Conservation (phyloP, 306 rosid species). For the Rosa lucieae region DNA sequence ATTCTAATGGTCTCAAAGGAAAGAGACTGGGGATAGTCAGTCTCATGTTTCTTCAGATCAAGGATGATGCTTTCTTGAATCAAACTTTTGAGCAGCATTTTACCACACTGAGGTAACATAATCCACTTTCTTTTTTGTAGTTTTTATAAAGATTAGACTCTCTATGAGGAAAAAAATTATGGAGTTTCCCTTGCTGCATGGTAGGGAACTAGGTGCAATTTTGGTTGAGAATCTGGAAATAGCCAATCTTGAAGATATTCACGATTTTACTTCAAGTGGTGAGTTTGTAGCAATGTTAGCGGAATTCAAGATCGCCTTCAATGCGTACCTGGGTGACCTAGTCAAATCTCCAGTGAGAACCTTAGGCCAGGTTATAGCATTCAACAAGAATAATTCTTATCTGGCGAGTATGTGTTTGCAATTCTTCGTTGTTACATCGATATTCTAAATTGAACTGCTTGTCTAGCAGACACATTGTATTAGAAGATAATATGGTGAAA, state of each 20-base stretch:
- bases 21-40: constrained; percentile 63
- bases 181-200: constrained; percentile 3
- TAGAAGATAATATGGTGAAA: not conserved
- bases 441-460: not conserved
- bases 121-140: not conserved
- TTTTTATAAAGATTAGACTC: too few species aligned
- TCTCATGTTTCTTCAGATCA: constrained; percentile 21
- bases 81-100: constrained; percentile 43
- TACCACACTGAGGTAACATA: constrained; percentile 52
- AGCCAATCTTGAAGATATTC: constrained; percentile 24
- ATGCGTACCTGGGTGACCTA: constrained; percentile 44
- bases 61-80: constrained; percentile 13
- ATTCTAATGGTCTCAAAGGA: constrained; percentile 46
- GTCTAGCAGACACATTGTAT: not conserved
- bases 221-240: constrained; percentile 63
- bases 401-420: constrained; percentile 24
- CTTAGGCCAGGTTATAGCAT: constrained; percentile 50
- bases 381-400: constrained; percentile 41
- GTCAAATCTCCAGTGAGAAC: constrained; percentile 47
- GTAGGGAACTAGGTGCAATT: constrained; percentile 62
- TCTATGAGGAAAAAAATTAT: not conserved
- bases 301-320: constrained; percentile 55
- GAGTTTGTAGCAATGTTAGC: constrained; percentile 36
- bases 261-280: constrained; percentile 24
- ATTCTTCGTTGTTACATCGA: not conserved